Evolutionary conservation across 75 land plant genomes (phyloP), one percentile per base, ranked within the genome.

Genomic region (Picea sitchensis): DNA sequence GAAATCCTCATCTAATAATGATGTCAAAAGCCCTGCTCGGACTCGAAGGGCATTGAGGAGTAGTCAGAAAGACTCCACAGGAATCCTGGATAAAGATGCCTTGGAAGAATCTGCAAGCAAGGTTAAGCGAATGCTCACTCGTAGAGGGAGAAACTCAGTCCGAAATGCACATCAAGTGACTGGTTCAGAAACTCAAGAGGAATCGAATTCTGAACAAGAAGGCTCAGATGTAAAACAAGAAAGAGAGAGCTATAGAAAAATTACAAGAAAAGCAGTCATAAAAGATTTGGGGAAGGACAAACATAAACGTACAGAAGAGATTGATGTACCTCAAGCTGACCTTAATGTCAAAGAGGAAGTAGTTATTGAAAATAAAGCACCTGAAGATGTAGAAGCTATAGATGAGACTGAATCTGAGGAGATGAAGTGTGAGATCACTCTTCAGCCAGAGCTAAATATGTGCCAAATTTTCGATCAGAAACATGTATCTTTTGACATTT

Each of bases 81-180:
- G 20, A 17, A 8, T 69, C 21, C 73, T 6, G 41, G 18, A 69
- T 20, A 44, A 34, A 38, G 73, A 69, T 69, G 7, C 9, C 21
- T 14, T 69, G 73, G 51, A 69, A 41, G 73, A 17, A 41, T 36
- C 73, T 69, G 51, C 73, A 69, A 38, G 47, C 21, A 69, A 69
- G 73, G 47, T 18, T 41, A 69, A 69, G 47, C 20, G 13, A 69
- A 2, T 38, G 12, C 41, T n/a, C 73, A 69, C n/a, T 17, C 5
- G 23, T 38, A 15, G 17, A 69, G 47, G 18, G 44, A 41, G 47
- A 69, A 36, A 69, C 0, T 8, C 41, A 30, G 34, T 65, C 34
- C 73, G 41, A 69, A 69, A 18, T 17, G 36, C 6, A 0, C 51
- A 69, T 8, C n/a, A 69, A 9, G 18, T 18, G 44, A 44, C 73